phyloP scores from a whole-genome alignment of 179 eudicot species.

The Drosera spatulata region DNA sequence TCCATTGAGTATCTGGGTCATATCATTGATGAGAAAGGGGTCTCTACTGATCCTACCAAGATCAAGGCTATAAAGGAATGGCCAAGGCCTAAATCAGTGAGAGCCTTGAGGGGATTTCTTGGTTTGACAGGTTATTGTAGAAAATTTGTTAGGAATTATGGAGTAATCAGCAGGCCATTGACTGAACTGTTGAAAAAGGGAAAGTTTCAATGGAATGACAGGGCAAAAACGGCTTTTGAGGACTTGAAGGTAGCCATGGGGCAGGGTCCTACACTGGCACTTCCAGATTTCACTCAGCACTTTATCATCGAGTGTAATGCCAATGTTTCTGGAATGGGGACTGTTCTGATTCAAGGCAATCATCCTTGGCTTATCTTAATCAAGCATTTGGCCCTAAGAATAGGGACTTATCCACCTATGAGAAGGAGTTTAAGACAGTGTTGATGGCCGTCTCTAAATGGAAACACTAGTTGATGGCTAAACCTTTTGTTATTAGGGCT shows the following conservation, averaged over 20 bases:
- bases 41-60: slow-evolving; percentile 1
- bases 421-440: neutral
- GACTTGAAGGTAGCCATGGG: neutral
- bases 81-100: neutral
- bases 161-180: neutral
- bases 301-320: slow-evolving; percentile 1
- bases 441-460: neutral
- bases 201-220: neutral
- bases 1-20: slow-evolving; percentile 6
- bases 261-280: neutral
- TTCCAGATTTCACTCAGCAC: neutral
- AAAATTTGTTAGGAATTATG: slow-evolving; percentile 1
- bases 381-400: neutral
- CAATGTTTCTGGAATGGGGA: neutral
- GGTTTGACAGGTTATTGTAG: slow-evolving; percentile 7
- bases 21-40: slow-evolving; percentile 1
- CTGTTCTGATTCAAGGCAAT: slow-evolving; percentile 1
- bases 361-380: neutral
- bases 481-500: neutral
- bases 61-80: neutral
- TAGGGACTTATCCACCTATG: neutral
- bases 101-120: slow-evolving; percentile 2
- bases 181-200: neutral
- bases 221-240: neutral
- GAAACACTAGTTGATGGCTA: neutral